Conservation (phyloP, 2,329 filamentous ascomycete species). For the Colletotrichum phormii region DNA sequence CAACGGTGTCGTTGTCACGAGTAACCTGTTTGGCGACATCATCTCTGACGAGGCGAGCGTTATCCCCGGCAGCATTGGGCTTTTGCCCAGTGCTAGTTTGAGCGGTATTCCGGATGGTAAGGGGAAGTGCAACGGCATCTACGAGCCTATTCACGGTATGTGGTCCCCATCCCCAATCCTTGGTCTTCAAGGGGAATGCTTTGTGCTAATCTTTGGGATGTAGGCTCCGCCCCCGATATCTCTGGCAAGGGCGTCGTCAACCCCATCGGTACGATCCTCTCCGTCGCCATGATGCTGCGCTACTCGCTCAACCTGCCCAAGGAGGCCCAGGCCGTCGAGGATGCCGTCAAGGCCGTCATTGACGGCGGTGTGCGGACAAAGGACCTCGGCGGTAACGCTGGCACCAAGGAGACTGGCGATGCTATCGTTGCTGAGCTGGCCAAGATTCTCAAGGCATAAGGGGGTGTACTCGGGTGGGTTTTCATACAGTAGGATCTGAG, state of each 20-base stretch:
- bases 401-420: conserved; percentile 74
- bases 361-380: conserved; percentile 83
- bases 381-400: conserved; percentile 84
- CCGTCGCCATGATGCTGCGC: conserved; percentile 93
- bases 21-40: conserved; percentile 96
- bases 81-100: conserved; percentile 89
- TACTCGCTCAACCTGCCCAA: conserved; percentile 87
- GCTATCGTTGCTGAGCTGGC: conserved; percentile 80
- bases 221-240: conserved; percentile 92
- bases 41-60: conserved; percentile 95
- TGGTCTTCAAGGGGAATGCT: neutral
- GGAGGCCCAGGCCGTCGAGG: conserved; percentile 83
- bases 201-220: neutral
- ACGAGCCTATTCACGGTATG: conserved; percentile 95
- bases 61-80: conserved; percentile 89
- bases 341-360: conserved; percentile 82
- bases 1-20: conserved; percentile 92
- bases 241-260: conserved; percentile 87
- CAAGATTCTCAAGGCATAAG: conserved; percentile 67
- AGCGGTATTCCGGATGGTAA: conserved; percentile 88
- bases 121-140: conserved; percentile 90
- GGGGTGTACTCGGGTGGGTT: no score
- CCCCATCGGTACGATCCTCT: conserved; percentile 91
- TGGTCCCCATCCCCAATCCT: conserved; percentile 7
- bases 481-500: no score